Evolutionary conservation across 1,284 basidiomycete genomes (phyloP).

Genomic region (Sporisorium exsertum): DNA sequence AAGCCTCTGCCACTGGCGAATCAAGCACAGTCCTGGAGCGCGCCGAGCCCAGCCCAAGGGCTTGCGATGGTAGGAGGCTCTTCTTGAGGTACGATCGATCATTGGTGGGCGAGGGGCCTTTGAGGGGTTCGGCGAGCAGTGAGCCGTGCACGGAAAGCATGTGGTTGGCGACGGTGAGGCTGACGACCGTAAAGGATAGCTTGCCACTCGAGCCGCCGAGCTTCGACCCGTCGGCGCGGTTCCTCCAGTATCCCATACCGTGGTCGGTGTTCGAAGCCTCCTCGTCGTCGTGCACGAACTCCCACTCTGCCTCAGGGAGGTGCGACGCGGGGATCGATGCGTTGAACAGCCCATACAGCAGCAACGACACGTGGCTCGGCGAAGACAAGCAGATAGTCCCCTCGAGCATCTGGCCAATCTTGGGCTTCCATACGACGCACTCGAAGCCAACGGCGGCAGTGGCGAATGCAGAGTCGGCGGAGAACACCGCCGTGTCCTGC

Average conservation of each 20-base stretch:
- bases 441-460: conserved; percentile 82
- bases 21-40: background rate
- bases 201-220: conserved; percentile 80
- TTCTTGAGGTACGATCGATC: conserved; percentile 48
- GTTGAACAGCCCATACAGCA: conserved; percentile 95
- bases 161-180: conserved; percentile 90
- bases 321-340: conserved; percentile 94
- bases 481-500: conserved; percentile 78
- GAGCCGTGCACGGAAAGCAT: conserved; percentile 94
- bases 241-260: conserved; percentile 81
- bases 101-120: conserved; percentile 67
- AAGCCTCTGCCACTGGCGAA: background rate
- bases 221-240: conserved; percentile 77
- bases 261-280: conserved; percentile 38
- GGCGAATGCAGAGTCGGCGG: conserved; percentile 87
- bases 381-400: conserved; percentile 90
- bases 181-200: conserved; percentile 89
- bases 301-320: conserved; percentile 83
- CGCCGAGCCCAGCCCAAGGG: conserved; percentile 21
- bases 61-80: conserved; percentile 38
- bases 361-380: conserved; percentile 91
- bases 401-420: conserved; percentile 84
- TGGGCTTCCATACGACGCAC: conserved; percentile 89
- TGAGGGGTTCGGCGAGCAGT: conserved; percentile 85
- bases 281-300: conserved; percentile 80